Percentiles rank a stretch among this genome's conserved stretches.
phyloP scores from a whole-genome alignment of 2,329 filamentous ascomycete genomes.

The Akanthomyces lecanii region DNA sequence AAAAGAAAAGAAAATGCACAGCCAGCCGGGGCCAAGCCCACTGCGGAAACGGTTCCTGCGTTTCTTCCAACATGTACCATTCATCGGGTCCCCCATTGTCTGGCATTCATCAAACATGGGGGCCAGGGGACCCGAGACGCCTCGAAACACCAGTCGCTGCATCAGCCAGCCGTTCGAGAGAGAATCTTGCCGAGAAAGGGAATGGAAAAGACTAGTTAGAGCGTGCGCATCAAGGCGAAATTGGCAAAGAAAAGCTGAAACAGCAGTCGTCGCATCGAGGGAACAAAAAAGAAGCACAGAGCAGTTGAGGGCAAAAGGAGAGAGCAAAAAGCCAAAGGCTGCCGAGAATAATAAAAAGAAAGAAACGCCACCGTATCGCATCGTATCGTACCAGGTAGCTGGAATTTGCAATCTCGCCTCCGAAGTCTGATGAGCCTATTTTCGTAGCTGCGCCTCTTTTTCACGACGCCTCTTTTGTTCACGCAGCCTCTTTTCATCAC shows the following conservation, averaged over 20 bases:
- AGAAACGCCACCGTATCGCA: not conserved
- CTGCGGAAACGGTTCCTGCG: not conserved
- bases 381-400: not conserved
- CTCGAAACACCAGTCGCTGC: not conserved
- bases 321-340: not conserved
- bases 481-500: too few relatives aligned
- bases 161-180: conserved; percentile 2
- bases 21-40: not conserved
- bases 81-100: not conserved
- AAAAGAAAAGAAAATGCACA: not conserved
- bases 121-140: not conserved
- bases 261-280: not conserved
- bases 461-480: too few relatives aligned
- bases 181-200: not conserved
- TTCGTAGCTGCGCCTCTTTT: too few relatives aligned
- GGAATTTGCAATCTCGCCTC: not conserved
- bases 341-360: not conserved
- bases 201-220: too few relatives aligned
- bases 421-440: too few relatives aligned
- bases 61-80: not conserved
- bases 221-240: not conserved
- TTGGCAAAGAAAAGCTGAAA: not conserved
- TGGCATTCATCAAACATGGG: conserved; percentile 14
- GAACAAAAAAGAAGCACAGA: too few relatives aligned
- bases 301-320: not conserved